phyloP scores from a whole-genome alignment of 805 yeast species.

The Jamesozyma lodderae region DNA sequence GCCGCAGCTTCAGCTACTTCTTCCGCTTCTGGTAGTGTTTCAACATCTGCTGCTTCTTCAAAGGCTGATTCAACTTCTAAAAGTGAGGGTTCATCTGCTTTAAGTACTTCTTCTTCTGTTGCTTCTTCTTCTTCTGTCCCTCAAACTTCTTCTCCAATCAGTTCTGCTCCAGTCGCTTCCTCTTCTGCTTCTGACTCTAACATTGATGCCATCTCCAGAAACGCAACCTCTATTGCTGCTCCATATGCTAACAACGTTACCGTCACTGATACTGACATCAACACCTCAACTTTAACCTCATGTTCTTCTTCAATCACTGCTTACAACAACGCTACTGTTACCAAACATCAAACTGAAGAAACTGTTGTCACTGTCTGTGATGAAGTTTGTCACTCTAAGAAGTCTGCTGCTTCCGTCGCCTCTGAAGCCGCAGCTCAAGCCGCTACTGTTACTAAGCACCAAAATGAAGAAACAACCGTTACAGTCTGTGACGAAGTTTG shows the following conservation, averaged over 20 bases:
- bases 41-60: no score
- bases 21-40: neutral
- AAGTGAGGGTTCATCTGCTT: no score
- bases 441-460: neutral
- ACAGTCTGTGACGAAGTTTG: conserved; percentile 11
- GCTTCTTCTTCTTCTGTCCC: no score
- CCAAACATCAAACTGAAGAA: conserved; percentile 1
- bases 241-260: neutral
- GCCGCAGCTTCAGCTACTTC: neutral
- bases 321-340: neutral
- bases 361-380: conserved; percentile 9
- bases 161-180: neutral
- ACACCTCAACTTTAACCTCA: conserved; percentile 1
- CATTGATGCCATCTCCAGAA: no score
- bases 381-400: conserved; percentile 9
- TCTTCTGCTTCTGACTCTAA: neutral
- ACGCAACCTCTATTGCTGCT: neutral
- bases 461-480: conserved; percentile 4
- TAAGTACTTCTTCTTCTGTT: no score
- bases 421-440: no score
- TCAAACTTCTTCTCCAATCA: no score
- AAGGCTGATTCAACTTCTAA: no score
- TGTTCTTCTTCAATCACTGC: neutral
- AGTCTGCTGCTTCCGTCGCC: conserved; percentile 6
- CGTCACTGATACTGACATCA: neutral